Base-by-base conservation (phyloP, 2,329 filamentous ascomycete genomes). In the Verticillium klebahnii region DNA sequence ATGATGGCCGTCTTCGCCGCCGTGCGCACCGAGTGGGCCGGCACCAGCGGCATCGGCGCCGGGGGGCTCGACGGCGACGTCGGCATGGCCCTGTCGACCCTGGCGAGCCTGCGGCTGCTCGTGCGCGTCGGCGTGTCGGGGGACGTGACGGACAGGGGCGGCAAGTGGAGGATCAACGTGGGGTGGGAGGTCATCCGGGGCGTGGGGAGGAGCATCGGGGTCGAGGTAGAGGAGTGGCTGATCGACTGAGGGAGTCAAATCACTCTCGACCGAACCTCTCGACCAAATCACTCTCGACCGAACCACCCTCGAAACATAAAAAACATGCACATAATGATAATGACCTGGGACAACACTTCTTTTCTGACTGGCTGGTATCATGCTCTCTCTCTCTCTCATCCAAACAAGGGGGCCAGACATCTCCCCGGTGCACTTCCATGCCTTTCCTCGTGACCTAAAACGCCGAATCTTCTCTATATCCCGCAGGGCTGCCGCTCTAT, bases 151-250 rank as follows among this genome's bases (percentile, higher is more conserved):
- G 91, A 94, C 71, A 79, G 86, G 0, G 85, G 85, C 0, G 86
- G 85, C 5, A 88, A 89, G 74, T 95, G 90, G 89, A 85, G 89
- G 69, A 88, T 93, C 11, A 91, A 90, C 67, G 87, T 91, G 62
- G 86, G 88, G 1, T 93, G 90, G 90, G 92, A 95, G 70, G 86
- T 89, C 65, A 85, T 91, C 7, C 79, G 88, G 63, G 83, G 82
- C 3, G 76, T 95, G 65, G 91, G 90, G 32, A 79, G 91, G 69
- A 89, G 85, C 70, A 84, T 95, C 59, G 89, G 89, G 2, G 82
- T 95, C n/a, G 90, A 93, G 72, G 82, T 93, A 14, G 87, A 91
- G 65, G 91, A 94, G 72, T 93, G 89, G 82, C 75, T 92, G 61
- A 82, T 88, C 57, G 89, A 91, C 65, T 91, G 72, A 71, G 14